Conservation (phyloP, 139 green algal species). For the Haematococcus lacustris region DNA sequence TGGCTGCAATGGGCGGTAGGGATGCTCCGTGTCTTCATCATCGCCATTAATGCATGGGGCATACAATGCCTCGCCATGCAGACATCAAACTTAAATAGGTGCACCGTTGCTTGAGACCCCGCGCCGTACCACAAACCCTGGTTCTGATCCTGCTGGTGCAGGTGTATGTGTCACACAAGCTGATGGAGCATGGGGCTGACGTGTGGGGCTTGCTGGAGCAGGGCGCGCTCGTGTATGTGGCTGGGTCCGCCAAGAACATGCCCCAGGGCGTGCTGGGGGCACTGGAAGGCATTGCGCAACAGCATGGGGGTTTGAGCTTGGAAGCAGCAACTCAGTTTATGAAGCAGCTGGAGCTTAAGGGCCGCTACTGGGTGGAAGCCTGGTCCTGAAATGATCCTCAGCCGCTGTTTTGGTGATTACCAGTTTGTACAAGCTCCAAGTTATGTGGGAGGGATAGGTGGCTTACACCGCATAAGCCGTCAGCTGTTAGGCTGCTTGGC, state of each 20-base stretch:
- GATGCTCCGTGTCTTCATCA: neutral
- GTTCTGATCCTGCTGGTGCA: constrained; percentile 18
- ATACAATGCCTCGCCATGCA: neutral
- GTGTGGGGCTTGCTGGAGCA: constrained; percentile 61
- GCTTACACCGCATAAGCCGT: too few species aligned
- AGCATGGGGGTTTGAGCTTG: constrained; percentile 40
- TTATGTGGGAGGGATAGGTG: too few species aligned
- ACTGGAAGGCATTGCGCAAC: constrained; percentile 52
- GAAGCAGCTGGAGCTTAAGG: constrained; percentile 47
- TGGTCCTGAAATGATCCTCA: constrained; percentile 89
- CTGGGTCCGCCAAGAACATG: constrained; percentile 73
- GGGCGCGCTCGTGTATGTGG: constrained; percentile 65
- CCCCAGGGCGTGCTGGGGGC: constrained; percentile 58
- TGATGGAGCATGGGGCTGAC: constrained; percentile 43
- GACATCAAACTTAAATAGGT: neutral
- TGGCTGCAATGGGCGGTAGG: neutral
- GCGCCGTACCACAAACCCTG: neutral
- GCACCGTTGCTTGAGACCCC: neutral
- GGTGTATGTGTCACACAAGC: constrained; percentile 77
- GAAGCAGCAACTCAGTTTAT: constrained; percentile 52
- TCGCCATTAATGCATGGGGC: neutral
- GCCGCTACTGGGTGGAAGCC: constrained; percentile 78
- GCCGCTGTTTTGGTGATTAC: too few species aligned
- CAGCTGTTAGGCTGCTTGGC: too few species aligned
- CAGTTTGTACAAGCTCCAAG: too few species aligned